These are phyloP conservation scores for Talaromyces borbonicus DNA, from an alignment of 495 filamentous ascomycete genomes.

Conservation along the genomic window DNA sequence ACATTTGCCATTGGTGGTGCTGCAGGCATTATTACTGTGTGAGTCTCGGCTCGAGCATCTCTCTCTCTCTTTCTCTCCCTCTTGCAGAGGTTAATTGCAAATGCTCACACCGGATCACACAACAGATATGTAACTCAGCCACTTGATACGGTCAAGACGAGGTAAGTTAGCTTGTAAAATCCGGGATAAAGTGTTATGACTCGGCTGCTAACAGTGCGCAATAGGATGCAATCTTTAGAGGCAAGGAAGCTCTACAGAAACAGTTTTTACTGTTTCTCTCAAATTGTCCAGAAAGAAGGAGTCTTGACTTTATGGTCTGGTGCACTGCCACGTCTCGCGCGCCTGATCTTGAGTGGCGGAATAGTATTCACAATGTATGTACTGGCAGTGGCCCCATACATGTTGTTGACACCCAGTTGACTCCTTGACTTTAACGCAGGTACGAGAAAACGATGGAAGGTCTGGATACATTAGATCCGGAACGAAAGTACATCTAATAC, in stretches of 20 bases:
- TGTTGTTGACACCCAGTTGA: neutral
- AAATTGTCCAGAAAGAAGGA: constrained; percentile 85
- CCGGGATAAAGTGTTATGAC: too few species aligned
- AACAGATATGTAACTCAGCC: constrained; percentile 68
- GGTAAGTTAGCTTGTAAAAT: too few species aligned
- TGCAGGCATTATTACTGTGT: constrained; percentile 90
- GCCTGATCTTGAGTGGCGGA: constrained; percentile 82
- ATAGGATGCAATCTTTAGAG: constrained; percentile 92
- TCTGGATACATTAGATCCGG: constrained; percentile 72
- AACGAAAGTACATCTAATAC: constrained; percentile 67
- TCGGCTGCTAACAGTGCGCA: neutral
- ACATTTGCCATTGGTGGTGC: constrained; percentile 89
- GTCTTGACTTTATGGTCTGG: constrained; percentile 89
- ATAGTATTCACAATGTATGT: constrained; percentile 94
- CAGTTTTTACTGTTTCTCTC: constrained; percentile 71
- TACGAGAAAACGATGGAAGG: constrained; percentile 96
- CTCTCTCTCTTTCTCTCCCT: too few species aligned
- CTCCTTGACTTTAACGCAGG: constrained; percentile 28
- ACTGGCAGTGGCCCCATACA: neutral
- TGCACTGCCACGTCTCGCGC: constrained; percentile 71
- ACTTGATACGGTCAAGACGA: constrained; percentile 90
- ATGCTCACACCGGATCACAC: too few species aligned
- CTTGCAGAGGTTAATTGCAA: too few species aligned
- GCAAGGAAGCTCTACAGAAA: constrained; percentile 77
- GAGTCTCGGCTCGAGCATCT: too few species aligned